Base-by-base conservation (phyloP, 2,329 filamentous ascomycete species). In the Truncatella angustata region DNA sequence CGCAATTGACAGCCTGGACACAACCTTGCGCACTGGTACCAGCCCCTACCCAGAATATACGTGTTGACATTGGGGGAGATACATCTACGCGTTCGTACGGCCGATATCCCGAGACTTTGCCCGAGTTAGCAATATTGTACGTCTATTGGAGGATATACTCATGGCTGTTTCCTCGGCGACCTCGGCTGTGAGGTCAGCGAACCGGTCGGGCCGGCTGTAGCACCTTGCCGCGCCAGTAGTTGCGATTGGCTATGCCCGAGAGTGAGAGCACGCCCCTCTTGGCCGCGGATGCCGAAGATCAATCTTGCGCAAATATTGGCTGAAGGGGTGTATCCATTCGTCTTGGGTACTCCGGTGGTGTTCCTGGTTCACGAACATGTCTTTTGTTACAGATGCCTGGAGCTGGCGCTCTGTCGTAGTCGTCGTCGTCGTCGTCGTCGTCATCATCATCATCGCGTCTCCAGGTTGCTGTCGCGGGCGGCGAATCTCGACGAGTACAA, bases 11-110 rank as follows among this genome's bases (percentile, higher is more conserved):
- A 18, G 56, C 56, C 49, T 56, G 51, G 20, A 60, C 53, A 37
- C 58, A 60, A 1, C 55, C 55, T 35, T 58, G 43, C 37, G 54
- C 45, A 39, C 53, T 55, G 28, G 53, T 49, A 18, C 42, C 50
- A 2, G 63, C 62, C 2, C 62, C 61, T 5, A 18, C 50, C 5
- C 56, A 52, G 56, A 1, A 61, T 65, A 52, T 66, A 62, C 10
- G 63, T 66, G 16, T 61, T 60, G 51, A 65, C 63, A 14, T 60
- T 47, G n/a, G 62, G 63, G 50, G 52, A n/a, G 65, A 44, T 60
- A 60, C 14, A 57, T 58, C 52, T 57, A 61, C 7, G 61, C 54
- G 36, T 50, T 55, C 3, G 45, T 53, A 4, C 53, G 34, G 9
- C 63, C 63, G 30, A 62, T 37, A 5, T 52, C 36, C 55, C 63